phyloP scores from a whole-genome alignment of 78 protist species.

The Planoprotostelium fungivorum region DNA sequence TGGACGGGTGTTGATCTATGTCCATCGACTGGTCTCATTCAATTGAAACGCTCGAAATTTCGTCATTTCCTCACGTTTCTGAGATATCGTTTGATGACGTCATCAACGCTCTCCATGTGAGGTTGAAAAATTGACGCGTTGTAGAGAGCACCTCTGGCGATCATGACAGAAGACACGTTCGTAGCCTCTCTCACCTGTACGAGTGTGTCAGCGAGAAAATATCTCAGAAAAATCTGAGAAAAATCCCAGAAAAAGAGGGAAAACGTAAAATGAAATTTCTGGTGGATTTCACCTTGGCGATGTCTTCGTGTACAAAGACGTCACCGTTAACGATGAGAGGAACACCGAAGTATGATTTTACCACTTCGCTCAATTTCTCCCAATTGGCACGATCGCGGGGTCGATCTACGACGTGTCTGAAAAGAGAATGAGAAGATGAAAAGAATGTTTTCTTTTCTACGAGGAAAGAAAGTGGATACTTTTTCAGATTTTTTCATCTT shows the following conservation, averaged over 20 bases:
- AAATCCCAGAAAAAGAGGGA: not conserved
- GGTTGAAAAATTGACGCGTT: slow-evolving; percentile 24
- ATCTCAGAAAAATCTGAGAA: not conserved
- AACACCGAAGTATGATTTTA: slow-evolving; percentile 21
- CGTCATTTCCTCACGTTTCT: not conserved
- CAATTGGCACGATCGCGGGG: slow-evolving; percentile 52
- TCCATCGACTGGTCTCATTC: not conserved
- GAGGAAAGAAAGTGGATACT: too few species aligned
- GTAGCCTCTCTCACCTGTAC: not conserved
- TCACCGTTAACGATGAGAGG: slow-evolving; percentile 67
- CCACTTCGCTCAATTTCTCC: slow-evolving; percentile 28
- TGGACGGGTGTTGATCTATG: not conserved
- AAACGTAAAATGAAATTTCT: not conserved
- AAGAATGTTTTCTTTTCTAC: too few species aligned
- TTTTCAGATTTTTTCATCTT: too few species aligned
- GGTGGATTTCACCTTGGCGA: slow-evolving; percentile 1
- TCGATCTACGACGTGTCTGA: slow-evolving; percentile 41
- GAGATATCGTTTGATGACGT: not conserved
- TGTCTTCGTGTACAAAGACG: slow-evolving; percentile 25
- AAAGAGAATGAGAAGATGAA: too few species aligned
- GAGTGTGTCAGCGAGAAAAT: too few species aligned
- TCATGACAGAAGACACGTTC: slow-evolving; percentile 38
- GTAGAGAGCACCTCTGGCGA: slow-evolving; percentile 50
- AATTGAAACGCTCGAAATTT: too few species aligned
- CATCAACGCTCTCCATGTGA: not conserved